Evolutionary conservation across 371 early-diverging fungal species (phyloP).

Genomic region (Blakeslea trispora): DNA sequence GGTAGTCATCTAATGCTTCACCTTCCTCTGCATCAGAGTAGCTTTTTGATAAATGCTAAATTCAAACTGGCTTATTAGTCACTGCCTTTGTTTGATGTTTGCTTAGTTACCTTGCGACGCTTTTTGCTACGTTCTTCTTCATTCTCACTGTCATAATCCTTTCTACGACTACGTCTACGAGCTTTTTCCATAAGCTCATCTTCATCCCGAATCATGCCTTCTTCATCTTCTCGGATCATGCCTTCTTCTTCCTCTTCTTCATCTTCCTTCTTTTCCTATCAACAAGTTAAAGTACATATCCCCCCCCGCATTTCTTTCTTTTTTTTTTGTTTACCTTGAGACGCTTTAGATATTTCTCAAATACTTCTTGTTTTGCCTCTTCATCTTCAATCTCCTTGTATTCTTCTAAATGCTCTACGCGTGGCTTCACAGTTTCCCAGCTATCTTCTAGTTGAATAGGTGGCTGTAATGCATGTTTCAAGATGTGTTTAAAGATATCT

Average conservation of each 20-base stretch:
- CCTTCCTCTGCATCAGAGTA: constrained; percentile 44
- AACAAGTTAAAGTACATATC: not conserved
- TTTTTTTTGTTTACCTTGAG: constrained; percentile 52
- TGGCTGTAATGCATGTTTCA: constrained; percentile 65
- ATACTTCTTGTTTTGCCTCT: constrained; percentile 66
- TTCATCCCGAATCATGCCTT: constrained; percentile 30
- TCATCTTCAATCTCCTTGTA: constrained; percentile 69
- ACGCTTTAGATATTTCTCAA: constrained; percentile 71
- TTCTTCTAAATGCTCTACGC: constrained; percentile 58
- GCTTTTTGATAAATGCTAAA: constrained; percentile 13
- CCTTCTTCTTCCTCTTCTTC: constrained; percentile 43
- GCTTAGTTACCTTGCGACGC: constrained; percentile 24
- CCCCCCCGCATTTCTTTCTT: too few relatives aligned
- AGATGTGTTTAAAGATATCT: constrained; percentile 71
- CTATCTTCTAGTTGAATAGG: constrained; percentile 56
- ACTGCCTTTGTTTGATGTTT: too few relatives aligned
- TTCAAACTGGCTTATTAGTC: too few relatives aligned
- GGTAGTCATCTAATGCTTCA: constrained; percentile 37
- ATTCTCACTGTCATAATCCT: constrained; percentile 26
- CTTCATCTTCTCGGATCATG: constrained; percentile 39
- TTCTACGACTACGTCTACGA: constrained; percentile 25
- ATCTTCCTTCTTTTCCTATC: constrained; percentile 32
- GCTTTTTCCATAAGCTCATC: constrained; percentile 9
- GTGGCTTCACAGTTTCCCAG: constrained; percentile 71
- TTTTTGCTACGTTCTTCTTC: constrained; percentile 26